phyloP scores from a whole-genome alignment of 352 stramenopile species.

The Phytophthora melonis region DNA sequence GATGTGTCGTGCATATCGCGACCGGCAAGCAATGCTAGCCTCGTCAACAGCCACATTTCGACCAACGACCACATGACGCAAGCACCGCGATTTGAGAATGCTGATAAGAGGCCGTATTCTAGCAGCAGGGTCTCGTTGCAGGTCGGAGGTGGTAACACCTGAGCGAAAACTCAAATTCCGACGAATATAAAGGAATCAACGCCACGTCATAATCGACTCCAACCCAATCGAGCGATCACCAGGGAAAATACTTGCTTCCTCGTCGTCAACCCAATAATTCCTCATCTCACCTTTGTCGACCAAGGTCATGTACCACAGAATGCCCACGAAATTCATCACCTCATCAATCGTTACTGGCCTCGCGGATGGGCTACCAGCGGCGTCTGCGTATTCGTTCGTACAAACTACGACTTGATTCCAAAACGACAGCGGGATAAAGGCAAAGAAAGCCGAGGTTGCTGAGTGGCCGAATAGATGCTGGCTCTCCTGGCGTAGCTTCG shows the following conservation, averaged over 20 bases:
- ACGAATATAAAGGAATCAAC: background rate
- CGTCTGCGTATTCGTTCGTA: constrained; percentile 2
- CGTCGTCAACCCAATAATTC: background rate
- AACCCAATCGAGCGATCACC: background rate
- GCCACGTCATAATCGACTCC: background rate
- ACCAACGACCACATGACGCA: no score
- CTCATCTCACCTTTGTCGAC: background rate
- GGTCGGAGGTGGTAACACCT: no score
- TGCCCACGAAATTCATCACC: constrained; percentile 8
- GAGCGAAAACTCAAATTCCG: background rate
- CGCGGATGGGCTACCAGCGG: background rate
- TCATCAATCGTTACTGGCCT: constrained; percentile 7
- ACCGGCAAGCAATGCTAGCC: no score
- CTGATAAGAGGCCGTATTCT: no score
- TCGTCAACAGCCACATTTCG: no score
- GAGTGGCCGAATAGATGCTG: background rate
- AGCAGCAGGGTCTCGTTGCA: no score
- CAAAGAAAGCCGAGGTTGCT: constrained; percentile 5
- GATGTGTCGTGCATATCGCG: no score
- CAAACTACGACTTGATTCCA: background rate
- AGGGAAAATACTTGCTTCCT: background rate
- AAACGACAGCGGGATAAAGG: constrained; percentile 9
- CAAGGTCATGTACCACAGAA: background rate
- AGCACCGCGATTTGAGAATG: no score
- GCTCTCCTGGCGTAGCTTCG: background rate